These are phyloP conservation scores for Cicer cuneatum DNA, from an alignment of 306 rosid genomes.

Conservation along the genomic window DNA sequence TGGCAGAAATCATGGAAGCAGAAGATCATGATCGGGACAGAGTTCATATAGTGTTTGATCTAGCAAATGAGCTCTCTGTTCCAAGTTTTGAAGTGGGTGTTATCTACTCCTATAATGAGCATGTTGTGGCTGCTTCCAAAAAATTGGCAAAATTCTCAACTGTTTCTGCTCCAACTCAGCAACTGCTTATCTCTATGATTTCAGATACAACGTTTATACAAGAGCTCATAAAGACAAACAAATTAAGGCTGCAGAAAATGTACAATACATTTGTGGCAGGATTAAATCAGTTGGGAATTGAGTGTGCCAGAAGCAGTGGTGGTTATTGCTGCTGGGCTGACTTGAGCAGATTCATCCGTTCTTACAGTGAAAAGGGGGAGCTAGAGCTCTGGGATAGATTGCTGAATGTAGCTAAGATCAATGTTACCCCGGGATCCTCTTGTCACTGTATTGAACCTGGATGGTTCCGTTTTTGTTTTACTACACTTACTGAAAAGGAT, in stretches of 20 bases:
- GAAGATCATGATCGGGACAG: conserved; percentile 74
- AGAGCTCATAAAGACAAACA: conserved; percentile 55
- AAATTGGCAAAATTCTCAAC: conserved; percentile 77
- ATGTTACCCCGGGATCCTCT: conserved; percentile 82
- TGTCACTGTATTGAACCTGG: conserved; percentile 93
- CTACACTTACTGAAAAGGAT: conserved; percentile 69
- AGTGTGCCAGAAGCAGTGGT: conserved; percentile 69
- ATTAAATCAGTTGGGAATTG: conserved; percentile 74
- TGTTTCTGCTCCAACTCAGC: conserved; percentile 76
- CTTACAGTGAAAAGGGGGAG: conserved; percentile 90
- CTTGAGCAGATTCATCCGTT: conserved; percentile 69
- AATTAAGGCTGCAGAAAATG: conserved; percentile 59
- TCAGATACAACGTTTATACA: conserved; percentile 68
- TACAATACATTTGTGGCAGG: conserved; percentile 63
- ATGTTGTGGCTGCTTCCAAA: conserved; percentile 69
- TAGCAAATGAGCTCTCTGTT: conserved; percentile 81
- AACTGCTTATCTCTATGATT: conserved; percentile 76
- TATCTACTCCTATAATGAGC: conserved; percentile 81
- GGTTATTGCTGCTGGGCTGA: conserved; percentile 96
- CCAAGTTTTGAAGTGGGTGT: conserved; percentile 78
- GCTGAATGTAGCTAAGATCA: conserved; percentile 74
- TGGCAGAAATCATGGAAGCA: conserved; percentile 72
- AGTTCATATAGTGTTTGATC: conserved; percentile 76
- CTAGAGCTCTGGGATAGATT: conserved; percentile 92
- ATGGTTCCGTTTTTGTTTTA: conserved; percentile 87